Conservation (phyloP, 1,139 yeast species). For the Saccharomycopsis crataegensis region DNA sequence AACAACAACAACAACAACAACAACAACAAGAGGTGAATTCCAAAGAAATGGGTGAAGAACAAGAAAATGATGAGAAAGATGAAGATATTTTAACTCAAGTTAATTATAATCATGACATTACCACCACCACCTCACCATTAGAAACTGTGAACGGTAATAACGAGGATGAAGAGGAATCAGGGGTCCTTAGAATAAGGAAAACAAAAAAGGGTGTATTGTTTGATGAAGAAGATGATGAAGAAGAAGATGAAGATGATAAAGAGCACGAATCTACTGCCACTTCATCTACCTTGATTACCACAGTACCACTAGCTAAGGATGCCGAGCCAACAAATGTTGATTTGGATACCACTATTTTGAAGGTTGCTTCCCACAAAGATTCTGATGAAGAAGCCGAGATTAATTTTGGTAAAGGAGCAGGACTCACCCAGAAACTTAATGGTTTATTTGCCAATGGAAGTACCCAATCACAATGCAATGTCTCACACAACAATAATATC, state of each 20-base stretch:
- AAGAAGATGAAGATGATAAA: neutral
- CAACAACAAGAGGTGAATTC: neutral
- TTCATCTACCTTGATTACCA: too few relatives aligned
- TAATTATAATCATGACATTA: neutral
- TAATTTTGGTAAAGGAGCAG: conserved; percentile 1
- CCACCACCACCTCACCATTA: conserved; percentile 11
- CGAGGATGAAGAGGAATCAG: conserved; percentile 16
- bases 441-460: conserved; percentile 7
- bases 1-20: conserved; percentile 3
- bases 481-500: neutral
- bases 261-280: neutral
- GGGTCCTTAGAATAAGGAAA: neutral
- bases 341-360: neutral
- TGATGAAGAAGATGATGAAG: conserved; percentile 18
- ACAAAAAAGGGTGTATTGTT: neutral
- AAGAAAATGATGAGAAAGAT: neutral
- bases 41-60: neutral
- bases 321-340: neutral
- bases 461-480: neutral
- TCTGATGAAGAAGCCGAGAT: conserved; percentile 3
- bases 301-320: too few relatives aligned
- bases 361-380: conserved; percentile 6
- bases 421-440: conserved; percentile 17
- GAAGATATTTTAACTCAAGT: conserved; percentile 1
- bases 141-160: conserved; percentile 6